These are phyloP conservation scores for Umbelopsis ramanniana DNA, from an alignment of 192 early-diverging fungal genomes.

Conservation along the genomic window DNA sequence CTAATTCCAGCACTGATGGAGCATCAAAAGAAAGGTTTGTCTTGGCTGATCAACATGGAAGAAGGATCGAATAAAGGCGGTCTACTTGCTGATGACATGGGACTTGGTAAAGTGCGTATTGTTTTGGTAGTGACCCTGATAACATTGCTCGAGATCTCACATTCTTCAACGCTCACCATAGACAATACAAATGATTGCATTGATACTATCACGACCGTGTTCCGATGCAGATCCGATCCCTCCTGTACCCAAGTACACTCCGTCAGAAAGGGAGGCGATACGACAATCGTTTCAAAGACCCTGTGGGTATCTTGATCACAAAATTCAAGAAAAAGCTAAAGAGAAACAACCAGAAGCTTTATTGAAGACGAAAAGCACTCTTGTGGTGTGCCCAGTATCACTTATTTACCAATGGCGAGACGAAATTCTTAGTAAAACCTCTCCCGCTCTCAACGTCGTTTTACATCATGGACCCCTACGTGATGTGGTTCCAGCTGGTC, in stretches of 20 bases:
- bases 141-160: background rate
- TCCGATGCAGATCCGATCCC: constrained; percentile 3
- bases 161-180: background rate
- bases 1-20: constrained; percentile 50
- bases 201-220: constrained; percentile 55
- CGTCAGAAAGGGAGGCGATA: background rate
- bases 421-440: constrained; percentile 66
- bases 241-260: background rate
- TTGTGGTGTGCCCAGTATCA: constrained; percentile 72
- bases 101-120: constrained; percentile 59
- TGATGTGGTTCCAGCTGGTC: constrained; percentile 34
- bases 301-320: background rate
- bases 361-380: constrained; percentile 56
- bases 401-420: constrained; percentile 75
- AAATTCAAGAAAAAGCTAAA: constrained; percentile 22
- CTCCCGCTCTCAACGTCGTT: constrained; percentile 54
- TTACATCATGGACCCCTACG: constrained; percentile 65
- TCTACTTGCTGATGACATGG: constrained; percentile 72
- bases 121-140: background rate
- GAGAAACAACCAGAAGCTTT: constrained; percentile 18
- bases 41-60: constrained; percentile 66
- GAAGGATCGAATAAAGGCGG: constrained; percentile 52
- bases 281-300: background rate
- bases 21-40: constrained; percentile 63
- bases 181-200: constrained; percentile 74